Conservation (phyloP, 371 early-diverging fungal species). For the Chytridium lagenaria region DNA sequence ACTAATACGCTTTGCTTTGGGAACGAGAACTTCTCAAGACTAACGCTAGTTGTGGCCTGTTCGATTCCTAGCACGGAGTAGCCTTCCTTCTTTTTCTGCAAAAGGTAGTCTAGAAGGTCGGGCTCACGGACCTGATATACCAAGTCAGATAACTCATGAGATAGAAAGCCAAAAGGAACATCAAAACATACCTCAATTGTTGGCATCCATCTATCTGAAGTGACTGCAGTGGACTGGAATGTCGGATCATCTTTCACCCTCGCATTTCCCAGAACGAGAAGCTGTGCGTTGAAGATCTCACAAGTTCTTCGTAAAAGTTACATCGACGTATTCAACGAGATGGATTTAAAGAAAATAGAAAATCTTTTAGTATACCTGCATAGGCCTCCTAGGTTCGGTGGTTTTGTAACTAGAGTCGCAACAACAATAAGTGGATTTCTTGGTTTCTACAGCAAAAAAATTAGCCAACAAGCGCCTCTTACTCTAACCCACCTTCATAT, state of each 20-base stretch:
- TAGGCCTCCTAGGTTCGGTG: conserved; percentile 70
- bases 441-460: conserved; percentile 42
- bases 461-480: not conserved
- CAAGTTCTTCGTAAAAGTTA: conserved; percentile 57
- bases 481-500: not conserved
- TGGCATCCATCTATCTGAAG: conserved; percentile 70
- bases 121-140: conserved; percentile 48
- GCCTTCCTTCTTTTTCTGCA: conserved; percentile 60
- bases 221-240: conserved; percentile 58
- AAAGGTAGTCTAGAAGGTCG: conserved; percentile 55
- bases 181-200: conserved; percentile 56
- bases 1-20: conserved; percentile 64
- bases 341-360: not conserved
- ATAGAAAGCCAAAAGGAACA: not conserved
- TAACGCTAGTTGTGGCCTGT: conserved; percentile 66
- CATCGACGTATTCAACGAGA: not conserved
- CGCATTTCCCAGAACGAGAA: conserved; percentile 54
- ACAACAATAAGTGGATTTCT: conserved; percentile 67
- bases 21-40: conserved; percentile 60
- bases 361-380: no score
- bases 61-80: conserved; percentile 70
- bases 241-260: conserved; percentile 60
- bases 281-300: conserved; percentile 70
- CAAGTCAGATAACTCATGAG: conserved; percentile 20
- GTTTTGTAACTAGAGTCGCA: conserved; percentile 62